phyloP scores from a whole-genome alignment of 1,284 basidiomycete genomes.

The Cutaneotrichosporon spelunceum region DNA sequence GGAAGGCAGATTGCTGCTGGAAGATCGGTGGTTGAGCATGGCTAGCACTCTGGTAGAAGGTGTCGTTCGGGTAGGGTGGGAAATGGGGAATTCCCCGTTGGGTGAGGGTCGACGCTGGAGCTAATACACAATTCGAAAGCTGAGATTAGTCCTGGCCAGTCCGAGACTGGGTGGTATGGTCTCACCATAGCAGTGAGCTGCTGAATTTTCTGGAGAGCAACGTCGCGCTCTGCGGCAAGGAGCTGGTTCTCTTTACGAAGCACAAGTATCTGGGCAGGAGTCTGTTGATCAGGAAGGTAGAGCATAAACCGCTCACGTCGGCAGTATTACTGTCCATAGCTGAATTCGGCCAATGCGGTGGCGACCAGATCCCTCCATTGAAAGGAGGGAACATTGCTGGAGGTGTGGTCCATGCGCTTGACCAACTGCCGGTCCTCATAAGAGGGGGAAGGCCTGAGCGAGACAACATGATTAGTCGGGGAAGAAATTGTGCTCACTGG shows the following conservation, averaged over 20 bases:
- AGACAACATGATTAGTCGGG: not conserved
- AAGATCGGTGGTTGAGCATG: not conserved
- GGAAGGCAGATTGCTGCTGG: not conserved
- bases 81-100: not conserved
- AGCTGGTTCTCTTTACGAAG: not conserved
- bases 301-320: not conserved
- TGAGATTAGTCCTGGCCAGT: not conserved
- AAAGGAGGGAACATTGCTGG: not conserved
- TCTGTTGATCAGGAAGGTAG: not conserved
- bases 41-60: not conserved
- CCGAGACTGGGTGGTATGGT: not conserved
- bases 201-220: not conserved
- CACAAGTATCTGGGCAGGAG: not conserved
- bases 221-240: not conserved
- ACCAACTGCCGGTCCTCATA: not conserved
- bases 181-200: not conserved
- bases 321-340: not conserved
- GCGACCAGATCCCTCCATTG: not conserved
- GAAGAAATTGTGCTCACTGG: not conserved
- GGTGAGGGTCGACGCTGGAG: not conserved
- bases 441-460: not conserved
- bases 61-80: not conserved
- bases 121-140: not conserved
- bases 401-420: not conserved
- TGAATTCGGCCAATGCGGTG: not conserved